These are phyloP conservation scores for Hyaloscypha variabilis DNA, from an alignment of 495 filamentous ascomycete genomes.

Conservation along the genomic window DNA sequence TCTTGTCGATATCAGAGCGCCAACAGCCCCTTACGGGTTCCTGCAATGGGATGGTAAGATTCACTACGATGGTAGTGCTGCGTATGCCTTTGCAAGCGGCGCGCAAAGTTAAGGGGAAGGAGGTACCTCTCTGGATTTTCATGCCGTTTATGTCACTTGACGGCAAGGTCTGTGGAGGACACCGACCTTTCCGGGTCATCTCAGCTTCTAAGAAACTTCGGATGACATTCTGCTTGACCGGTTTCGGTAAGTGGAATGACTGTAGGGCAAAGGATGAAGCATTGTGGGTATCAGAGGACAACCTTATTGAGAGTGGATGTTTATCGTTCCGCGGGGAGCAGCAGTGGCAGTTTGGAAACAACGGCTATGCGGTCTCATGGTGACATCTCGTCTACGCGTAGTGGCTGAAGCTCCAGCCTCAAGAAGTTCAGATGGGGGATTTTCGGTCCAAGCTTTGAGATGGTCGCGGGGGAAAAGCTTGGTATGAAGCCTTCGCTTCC, in stretches of 20 bases:
- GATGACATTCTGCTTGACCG: conserved; percentile 6
- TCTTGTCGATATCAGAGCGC: neutral
- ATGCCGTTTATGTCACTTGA: conserved; percentile 7
- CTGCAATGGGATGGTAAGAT: neutral
- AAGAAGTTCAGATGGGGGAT: neutral
- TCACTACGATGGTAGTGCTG: neutral
- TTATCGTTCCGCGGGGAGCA: neutral
- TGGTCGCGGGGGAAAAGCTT: neutral
- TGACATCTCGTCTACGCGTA: neutral
- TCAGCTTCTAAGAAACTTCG: conserved; percentile 7
- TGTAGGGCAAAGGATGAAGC: conserved; percentile 1
- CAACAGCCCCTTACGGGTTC: conserved; percentile 6
- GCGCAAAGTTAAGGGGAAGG: neutral
- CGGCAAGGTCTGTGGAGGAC: neutral
- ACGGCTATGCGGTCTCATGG: conserved; percentile 3
- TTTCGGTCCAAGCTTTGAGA: neutral
- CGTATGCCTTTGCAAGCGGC: neutral
- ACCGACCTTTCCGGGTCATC: neutral
- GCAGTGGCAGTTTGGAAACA: conserved; percentile 1
- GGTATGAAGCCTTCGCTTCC: neutral
- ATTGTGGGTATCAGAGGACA: neutral
- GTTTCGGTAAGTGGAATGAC: neutral
- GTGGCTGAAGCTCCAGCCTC: neutral
- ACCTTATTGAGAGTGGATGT: neutral
- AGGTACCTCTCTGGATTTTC: neutral